Percentiles rank a stretch among this genome's conserved stretches.
Conservation (phyloP, 1,139 yeast genomes). For the Suhomyces atakaporum region DNA sequence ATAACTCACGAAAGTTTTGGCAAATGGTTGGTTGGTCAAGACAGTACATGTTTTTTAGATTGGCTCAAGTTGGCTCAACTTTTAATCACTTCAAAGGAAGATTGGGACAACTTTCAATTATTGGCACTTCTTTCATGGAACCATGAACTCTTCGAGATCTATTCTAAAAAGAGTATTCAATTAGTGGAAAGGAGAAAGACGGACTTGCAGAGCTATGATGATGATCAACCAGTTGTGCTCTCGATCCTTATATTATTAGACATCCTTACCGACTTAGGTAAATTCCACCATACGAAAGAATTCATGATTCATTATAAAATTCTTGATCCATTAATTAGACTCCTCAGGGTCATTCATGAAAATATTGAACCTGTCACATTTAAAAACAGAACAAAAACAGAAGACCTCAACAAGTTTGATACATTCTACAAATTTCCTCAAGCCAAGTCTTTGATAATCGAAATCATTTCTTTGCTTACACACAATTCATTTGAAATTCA, state of each 20-base stretch:
- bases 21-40: conserved; percentile 12
- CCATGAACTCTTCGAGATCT: conserved; percentile 37
- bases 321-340: conserved; percentile 42
- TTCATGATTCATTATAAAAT: conserved; percentile 55
- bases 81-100: conserved; percentile 48
- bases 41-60: conserved; percentile 3
- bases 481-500: conserved; percentile 58
- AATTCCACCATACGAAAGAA: conserved; percentile 52
- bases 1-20: conserved; percentile 21
- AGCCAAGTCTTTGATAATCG: conserved; percentile 61
- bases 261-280: conserved; percentile 52
- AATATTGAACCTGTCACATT: conserved; percentile 32
- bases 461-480: conserved; percentile 57
- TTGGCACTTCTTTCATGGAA: conserved; percentile 59
- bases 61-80: conserved; percentile 39
- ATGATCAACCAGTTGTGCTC: conserved; percentile 5
- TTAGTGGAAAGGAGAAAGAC: conserved; percentile 3
- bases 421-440: conserved; percentile 49
- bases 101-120: conserved; percentile 55
- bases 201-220: not conserved
- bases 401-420: conserved; percentile 2
- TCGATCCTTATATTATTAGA: conserved; percentile 35
- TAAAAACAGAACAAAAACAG: conserved; percentile 13
- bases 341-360: conserved; percentile 52
- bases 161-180: conserved; percentile 10